Percentiles rank a stretch among this genome's conserved stretches.
Evolutionary conservation across 768 basidiomycete species (phyloP).

Genomic region (Pulveroboletus sp.): DNA sequence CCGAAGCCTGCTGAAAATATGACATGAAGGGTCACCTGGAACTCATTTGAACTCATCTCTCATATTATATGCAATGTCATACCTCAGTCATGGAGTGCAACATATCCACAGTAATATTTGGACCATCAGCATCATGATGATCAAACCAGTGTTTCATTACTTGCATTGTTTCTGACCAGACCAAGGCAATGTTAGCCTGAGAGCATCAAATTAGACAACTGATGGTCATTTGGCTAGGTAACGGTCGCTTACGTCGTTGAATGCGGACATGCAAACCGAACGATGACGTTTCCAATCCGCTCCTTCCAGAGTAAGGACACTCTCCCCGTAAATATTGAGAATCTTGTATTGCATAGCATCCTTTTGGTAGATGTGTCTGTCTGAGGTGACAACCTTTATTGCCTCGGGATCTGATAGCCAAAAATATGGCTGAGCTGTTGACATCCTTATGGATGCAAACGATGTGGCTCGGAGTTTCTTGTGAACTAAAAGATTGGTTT

Average conservation of each 20-base stretch:
- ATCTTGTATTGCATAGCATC: conserved; percentile 38
- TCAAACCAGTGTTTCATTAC: conserved; percentile 41
- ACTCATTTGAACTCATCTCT: neutral
- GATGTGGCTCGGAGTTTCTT: conserved; percentile 37
- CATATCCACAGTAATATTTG: conserved; percentile 4
- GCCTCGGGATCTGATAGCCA: conserved; percentile 46
- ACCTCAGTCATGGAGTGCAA: conserved; percentile 14
- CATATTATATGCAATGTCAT: neutral
- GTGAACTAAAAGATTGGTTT: conserved; percentile 30
- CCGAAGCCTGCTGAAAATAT: conserved; percentile 37
- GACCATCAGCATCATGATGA: conserved; percentile 28
- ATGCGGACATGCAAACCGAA: conserved; percentile 42
- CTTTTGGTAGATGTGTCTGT: conserved; percentile 38
- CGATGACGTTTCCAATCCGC: conserved; percentile 48
- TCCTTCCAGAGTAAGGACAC: conserved; percentile 41
- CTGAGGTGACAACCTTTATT: conserved; percentile 33
- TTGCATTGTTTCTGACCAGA: conserved; percentile 43
- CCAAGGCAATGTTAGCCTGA: conserved; percentile 8
- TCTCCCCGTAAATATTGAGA: conserved; percentile 43
- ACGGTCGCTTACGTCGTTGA: conserved; percentile 39
- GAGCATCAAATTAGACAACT: neutral
- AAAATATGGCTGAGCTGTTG: conserved; percentile 29
- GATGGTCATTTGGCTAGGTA: neutral
- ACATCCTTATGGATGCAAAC: conserved; percentile 36
- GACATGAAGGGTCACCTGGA: conserved; percentile 36